Conservation (phyloP, 208 protist genomes). For the Balamuthia mandrillaris region DNA sequence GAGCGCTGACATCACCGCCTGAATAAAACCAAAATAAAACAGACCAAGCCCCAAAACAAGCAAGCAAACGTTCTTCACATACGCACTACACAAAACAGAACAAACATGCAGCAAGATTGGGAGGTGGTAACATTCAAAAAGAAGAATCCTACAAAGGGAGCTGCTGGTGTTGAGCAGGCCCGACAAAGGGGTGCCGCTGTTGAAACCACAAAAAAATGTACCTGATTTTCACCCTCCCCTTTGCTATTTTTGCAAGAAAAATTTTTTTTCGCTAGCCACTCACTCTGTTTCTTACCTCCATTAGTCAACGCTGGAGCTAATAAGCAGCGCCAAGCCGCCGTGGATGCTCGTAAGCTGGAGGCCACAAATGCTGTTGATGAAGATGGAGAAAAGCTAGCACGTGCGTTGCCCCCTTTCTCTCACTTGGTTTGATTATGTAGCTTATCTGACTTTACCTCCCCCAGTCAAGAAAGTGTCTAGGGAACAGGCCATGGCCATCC, state of each 20-base stretch:
- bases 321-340: not conserved
- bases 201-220: constrained; percentile 15
- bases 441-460: too few species aligned
- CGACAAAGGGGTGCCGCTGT: not conserved
- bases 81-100: too few species aligned
- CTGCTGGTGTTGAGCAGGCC: not conserved
- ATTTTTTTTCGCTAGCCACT: too few species aligned
- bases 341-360: not conserved
- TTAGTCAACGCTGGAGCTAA: not conserved
- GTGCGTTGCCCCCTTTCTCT: too few species aligned
- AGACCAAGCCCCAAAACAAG: too few species aligned
- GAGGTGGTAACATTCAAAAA: not conserved
- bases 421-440: too few species aligned
- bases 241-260: too few species aligned
- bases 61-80: too few species aligned
- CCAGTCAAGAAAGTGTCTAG: not conserved
- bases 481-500: not conserved
- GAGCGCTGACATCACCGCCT: too few species aligned
- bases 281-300: too few species aligned
- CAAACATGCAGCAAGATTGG: constrained; percentile 23
- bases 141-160: not conserved
- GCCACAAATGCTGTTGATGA: not conserved
- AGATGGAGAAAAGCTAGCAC: constrained; percentile 8
- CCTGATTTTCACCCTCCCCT: too few species aligned
- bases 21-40: too few species aligned